Percentiles rank a stretch among this genome's conserved stretches.
Evolutionary conservation across 805 yeast species (phyloP).

Genomic region (Candida oleophila): DNA sequence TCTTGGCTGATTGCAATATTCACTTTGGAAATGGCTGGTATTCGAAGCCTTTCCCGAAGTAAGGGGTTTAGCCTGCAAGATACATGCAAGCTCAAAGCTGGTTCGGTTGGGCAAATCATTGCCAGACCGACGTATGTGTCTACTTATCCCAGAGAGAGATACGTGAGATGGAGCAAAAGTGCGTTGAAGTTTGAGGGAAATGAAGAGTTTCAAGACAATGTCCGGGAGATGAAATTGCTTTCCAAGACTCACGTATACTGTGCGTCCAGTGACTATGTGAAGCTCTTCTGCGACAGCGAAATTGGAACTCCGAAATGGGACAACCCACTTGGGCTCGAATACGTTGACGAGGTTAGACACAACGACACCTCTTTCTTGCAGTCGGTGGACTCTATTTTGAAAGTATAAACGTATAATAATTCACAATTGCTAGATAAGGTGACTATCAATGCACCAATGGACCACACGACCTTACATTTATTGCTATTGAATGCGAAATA

Average conservation of each 20-base stretch:
- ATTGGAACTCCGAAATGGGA: slow-evolving; percentile 20
- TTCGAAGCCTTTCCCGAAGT: not conserved
- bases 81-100: slow-evolving; percentile 14
- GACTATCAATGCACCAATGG: no score
- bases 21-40: not conserved
- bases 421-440: no score
- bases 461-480: no score
- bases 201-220: slow-evolving; percentile 11
- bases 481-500: no score
- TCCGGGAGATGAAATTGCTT: slow-evolving; percentile 9
- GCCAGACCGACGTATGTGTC: slow-evolving; percentile 16
- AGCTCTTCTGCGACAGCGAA: slow-evolving; percentile 17
- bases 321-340: slow-evolving; percentile 17
- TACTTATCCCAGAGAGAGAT: slow-evolving; percentile 11
- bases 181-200: slow-evolving; percentile 9
- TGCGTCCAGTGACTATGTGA: slow-evolving; percentile 22
- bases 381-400: not conserved
- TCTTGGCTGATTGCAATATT: not conserved
- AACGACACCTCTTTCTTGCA: not conserved
- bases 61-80: slow-evolving; percentile 9
- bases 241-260: slow-evolving; percentile 14
- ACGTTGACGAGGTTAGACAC: slow-evolving; percentile 3
- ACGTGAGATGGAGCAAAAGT: slow-evolving; percentile 11
- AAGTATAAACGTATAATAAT: not conserved
- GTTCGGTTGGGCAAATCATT: slow-evolving; percentile 19